Evolutionary conservation across 202 grass and related monocot genomes (phyloP).

Genomic region (Hordeum pubiflorum): DNA sequence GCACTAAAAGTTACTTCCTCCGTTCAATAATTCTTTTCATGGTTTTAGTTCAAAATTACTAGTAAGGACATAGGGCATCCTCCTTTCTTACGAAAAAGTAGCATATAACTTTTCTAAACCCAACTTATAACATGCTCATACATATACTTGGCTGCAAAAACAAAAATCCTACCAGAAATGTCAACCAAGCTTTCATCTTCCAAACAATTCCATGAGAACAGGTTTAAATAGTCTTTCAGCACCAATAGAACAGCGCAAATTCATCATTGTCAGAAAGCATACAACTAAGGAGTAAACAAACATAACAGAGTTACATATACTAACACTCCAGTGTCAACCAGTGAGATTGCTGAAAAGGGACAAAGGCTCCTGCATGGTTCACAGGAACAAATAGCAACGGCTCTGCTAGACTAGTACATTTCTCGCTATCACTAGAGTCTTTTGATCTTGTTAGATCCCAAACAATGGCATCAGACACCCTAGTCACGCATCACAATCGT

Average conservation of each 20-base stretch:
- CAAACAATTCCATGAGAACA: neutral
- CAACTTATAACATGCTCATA: neutral
- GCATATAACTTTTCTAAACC: neutral
- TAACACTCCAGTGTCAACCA: conserved; percentile 13
- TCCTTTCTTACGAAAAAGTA: neutral
- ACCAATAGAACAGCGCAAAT: neutral
- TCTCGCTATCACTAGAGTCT: neutral
- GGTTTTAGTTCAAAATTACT: too few species aligned
- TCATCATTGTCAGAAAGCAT: neutral
- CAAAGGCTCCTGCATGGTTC: neutral
- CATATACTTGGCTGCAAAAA: neutral
- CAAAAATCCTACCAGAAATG: neutral
- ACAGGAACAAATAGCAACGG: neutral
- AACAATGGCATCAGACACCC: neutral
- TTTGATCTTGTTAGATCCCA: conserved; percentile 17
- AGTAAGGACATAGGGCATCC: too few species aligned
- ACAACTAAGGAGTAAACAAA: neutral
- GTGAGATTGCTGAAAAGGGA: neutral
- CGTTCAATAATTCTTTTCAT: too few species aligned
- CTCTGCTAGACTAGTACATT: conserved; percentile 6
- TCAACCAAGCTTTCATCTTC: neutral
- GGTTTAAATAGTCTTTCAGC: neutral
- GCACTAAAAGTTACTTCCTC: too few species aligned
- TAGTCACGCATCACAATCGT: neutral
- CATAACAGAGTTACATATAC: conserved; percentile 13